These are phyloP conservation scores for Apiotrichum laibachii DNA, from an alignment of 1,284 basidiomycete species.

Conservation along the genomic window DNA sequence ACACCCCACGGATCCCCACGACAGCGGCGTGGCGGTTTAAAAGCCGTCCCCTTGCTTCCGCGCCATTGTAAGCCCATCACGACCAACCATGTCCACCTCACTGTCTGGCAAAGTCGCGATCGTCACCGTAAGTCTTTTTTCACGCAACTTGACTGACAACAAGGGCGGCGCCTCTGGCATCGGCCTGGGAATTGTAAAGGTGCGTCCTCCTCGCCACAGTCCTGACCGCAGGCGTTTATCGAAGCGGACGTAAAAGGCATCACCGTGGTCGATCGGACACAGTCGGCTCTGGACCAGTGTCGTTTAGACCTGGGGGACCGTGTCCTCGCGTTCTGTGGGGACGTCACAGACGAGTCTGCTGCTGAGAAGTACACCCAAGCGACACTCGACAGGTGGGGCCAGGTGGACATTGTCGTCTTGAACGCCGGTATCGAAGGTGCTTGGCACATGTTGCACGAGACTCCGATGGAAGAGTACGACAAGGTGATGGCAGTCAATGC, in stretches of 20 bases:
- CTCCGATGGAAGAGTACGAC: conserved; percentile 19
- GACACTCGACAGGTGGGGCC: conserved; percentile 21
- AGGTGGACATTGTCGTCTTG: conserved; percentile 21
- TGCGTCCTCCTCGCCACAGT: neutral
- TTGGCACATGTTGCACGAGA: conserved; percentile 14
- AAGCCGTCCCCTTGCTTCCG: too few relatives aligned
- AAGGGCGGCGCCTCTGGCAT: conserved; percentile 26
- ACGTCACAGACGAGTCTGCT: conserved; percentile 16
- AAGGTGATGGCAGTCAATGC: conserved; percentile 21
- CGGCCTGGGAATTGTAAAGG: conserved; percentile 20
- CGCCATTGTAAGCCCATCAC: neutral
- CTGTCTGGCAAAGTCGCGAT: conserved; percentile 15
- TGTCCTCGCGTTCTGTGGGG: conserved; percentile 13
- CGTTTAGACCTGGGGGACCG: conserved; percentile 5
- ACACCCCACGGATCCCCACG: too few relatives aligned
- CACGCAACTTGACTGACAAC: neutral
- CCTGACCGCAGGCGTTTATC: conserved; percentile 12
- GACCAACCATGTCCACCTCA: neutral
- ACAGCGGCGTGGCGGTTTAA: too few relatives aligned
- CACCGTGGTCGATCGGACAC: conserved; percentile 22
- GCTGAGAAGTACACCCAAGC: conserved; percentile 10
- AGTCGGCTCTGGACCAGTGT: neutral
- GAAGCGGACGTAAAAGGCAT: conserved; percentile 18
- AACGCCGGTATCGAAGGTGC: conserved; percentile 23
- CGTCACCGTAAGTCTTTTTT: conserved; percentile 4